Evolutionary conservation across 140 eudicot species (phyloP).

Genomic region (Stevia rebaudiana): DNA sequence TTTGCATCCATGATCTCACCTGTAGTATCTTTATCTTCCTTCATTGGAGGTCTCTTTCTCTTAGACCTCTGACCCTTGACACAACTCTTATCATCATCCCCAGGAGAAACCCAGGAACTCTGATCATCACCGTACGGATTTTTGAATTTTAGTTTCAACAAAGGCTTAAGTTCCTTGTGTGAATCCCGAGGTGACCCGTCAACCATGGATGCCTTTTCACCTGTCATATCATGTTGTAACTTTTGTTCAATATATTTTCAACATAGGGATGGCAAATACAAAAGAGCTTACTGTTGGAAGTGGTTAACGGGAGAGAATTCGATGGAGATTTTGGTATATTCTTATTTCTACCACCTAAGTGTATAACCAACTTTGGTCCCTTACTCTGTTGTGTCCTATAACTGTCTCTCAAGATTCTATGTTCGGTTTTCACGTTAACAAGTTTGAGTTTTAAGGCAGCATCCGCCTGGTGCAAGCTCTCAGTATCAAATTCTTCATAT

Average conservation of each 20-base stretch:
- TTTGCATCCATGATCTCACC: slow-evolving; percentile 55
- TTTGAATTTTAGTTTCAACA: slow-evolving; percentile 61
- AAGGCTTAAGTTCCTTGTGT: slow-evolving; percentile 58
- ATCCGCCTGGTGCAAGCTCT: slow-evolving; percentile 44
- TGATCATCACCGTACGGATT: slow-evolving; percentile 54
- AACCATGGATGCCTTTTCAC: slow-evolving; percentile 32
- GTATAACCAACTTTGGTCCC: slow-evolving; percentile 91
- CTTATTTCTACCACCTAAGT: slow-evolving; percentile 65
- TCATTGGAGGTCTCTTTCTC: slow-evolving; percentile 54
- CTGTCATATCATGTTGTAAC: slow-evolving; percentile 20
- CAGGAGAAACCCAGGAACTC: slow-evolving; percentile 45
- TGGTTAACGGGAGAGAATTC: slow-evolving; percentile 36
- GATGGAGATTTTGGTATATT: slow-evolving; percentile 54
- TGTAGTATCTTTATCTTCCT: slow-evolving; percentile 30
- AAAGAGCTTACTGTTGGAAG: slow-evolving; percentile 74
- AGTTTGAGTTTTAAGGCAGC: slow-evolving; percentile 37
- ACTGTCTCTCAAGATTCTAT: slow-evolving; percentile 35
- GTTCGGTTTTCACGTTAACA: slow-evolving; percentile 36
- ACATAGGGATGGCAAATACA: neutral
- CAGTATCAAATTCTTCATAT: slow-evolving; percentile 34
- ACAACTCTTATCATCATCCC: slow-evolving; percentile 61
- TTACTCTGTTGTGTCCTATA: slow-evolving; percentile 42
- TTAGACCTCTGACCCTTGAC: slow-evolving; percentile 91
- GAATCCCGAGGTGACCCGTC: slow-evolving; percentile 22
- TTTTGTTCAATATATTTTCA: neutral